Evolutionary conservation across 169 alveolate species (phyloP).

Genomic region (Eimeria necatrix): DNA sequence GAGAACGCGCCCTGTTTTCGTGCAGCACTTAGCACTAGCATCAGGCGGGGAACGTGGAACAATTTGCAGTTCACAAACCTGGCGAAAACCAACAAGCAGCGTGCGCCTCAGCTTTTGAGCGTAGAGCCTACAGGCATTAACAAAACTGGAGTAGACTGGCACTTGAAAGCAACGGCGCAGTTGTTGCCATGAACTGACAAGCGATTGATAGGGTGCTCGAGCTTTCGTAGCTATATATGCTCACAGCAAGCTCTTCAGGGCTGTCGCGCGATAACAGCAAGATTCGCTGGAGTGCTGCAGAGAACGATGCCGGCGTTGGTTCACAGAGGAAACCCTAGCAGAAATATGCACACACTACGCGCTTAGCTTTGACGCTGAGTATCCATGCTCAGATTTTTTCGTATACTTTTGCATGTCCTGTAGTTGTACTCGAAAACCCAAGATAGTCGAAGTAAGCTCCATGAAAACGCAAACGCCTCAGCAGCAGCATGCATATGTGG

Average conservation of each 20-base stretch:
- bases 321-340: conserved; percentile 71
- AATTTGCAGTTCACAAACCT: neutral
- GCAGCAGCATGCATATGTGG: neutral
- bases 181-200: neutral
- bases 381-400: neutral
- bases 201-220: neutral
- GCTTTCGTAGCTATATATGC: neutral
- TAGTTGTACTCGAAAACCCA: too few relatives aligned
- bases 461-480: too few relatives aligned
- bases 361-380: neutral
- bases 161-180: too few relatives aligned
- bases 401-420: too few relatives aligned
- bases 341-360: neutral
- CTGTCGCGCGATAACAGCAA: conserved; percentile 20
- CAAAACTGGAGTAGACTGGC: neutral
- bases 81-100: conserved; percentile 36
- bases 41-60: neutral
- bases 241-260: conserved; percentile 37
- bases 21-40: neutral
- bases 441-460: too few relatives aligned
- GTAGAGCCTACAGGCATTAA: conserved; percentile 20
- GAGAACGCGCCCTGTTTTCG: too few relatives aligned
- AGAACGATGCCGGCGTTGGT: conserved; percentile 40
- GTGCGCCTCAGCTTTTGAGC: conserved; percentile 55
- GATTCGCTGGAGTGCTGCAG: conserved; percentile 36